Evolutionary conservation across 768 basidiomycete genomes (phyloP).

Genomic region (Pilatotrama ljubarskyi): DNA sequence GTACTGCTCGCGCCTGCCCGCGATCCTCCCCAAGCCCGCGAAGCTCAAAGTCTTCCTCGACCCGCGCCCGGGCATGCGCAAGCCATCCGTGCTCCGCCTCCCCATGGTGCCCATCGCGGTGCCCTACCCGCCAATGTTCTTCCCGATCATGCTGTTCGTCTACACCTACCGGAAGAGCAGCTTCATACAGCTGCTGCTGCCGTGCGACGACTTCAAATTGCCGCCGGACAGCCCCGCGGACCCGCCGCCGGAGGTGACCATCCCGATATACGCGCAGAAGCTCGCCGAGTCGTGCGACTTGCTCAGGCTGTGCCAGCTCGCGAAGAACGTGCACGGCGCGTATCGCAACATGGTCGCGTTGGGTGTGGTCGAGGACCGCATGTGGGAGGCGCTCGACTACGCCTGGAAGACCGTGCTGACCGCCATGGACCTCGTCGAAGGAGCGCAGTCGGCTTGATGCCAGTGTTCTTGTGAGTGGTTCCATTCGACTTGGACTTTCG

Average conservation of each 20-base stretch:
- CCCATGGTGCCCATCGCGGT: conserved; percentile 64
- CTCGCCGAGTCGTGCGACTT: neutral
- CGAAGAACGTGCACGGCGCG: conserved; percentile 12
- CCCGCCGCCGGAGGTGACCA: neutral
- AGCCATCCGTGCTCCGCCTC: conserved; percentile 24
- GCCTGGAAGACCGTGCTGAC: conserved; percentile 44
- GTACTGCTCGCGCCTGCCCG: conserved; percentile 61
- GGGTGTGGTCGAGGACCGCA: conserved; percentile 44
- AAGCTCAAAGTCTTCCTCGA: conserved; percentile 21
- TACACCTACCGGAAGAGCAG: conserved; percentile 42
- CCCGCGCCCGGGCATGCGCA: neutral
- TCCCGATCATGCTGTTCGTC: conserved; percentile 55
- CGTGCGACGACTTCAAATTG: neutral
- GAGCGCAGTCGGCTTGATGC: neutral
- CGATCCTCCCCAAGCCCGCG: conserved; percentile 41
- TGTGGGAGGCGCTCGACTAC: conserved; percentile 46
- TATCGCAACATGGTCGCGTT: conserved; percentile 41
- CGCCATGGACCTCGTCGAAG: conserved; percentile 32
- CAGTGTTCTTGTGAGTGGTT: neutral
- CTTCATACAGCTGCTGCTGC: conserved; percentile 9
- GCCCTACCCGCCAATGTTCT: conserved; percentile 58
- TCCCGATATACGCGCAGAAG: neutral
- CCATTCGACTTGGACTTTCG: neutral
- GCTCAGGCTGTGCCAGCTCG: neutral
- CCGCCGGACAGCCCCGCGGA: neutral